Base-by-base conservation (phyloP, 805 yeast genomes). In the Metschnikowia kunwiensis region DNA sequence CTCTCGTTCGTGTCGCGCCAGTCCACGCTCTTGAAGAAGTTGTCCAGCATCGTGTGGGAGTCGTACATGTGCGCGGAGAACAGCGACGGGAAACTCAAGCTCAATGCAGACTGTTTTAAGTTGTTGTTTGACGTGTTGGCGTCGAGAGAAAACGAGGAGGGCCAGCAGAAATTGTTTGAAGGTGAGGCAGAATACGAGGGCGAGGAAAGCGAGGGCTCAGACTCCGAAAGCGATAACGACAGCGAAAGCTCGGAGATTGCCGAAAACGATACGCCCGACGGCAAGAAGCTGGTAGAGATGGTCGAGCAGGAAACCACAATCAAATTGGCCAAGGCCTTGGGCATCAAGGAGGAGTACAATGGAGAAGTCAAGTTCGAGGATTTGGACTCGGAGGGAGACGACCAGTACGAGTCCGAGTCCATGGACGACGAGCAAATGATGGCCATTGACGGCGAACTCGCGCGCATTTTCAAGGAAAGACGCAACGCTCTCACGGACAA, bases 381-480 rank as follows among this genome's bases (percentile, higher is more conserved):
- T 15, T 44, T 67, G 30, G 57, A 54, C 25, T 59, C 66, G 5
- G 79, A 71, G 4, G 76, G 70, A 19, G 41, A 38, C 20, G 80
- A 74, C 19, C 73, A 75, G 5, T 85, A 80, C 34, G 95, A 85
- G 47, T 63, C 69, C 0, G 70, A 64, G 27, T 80, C 91, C 0
- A 86, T 88, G 94, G 95, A 89, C 42, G 97, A 89, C 59, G 96
- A 89, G 51, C 88, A 88, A 57, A 91, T 91, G 97, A 79, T 88
- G 81, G 94, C 89, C 14, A 75, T 91, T 50, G 97, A 91, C 55
- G 84, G 73, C 15, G 93, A 87, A 43, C 65, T 91, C 20, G 77
- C 96, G 0, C 74, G 73, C 36, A 91, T 91, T 37, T 91, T 91
- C 72, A 77, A 82, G 52, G 91, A 87, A 51, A 76, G 97, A 50